A percentile compares a stretch with the other conserved stretches of the same genome.
Evolutionary conservation across 2,329 filamentous ascomycete genomes (phyloP).

Genomic region (Thermothelomyces thermophilus): DNA sequence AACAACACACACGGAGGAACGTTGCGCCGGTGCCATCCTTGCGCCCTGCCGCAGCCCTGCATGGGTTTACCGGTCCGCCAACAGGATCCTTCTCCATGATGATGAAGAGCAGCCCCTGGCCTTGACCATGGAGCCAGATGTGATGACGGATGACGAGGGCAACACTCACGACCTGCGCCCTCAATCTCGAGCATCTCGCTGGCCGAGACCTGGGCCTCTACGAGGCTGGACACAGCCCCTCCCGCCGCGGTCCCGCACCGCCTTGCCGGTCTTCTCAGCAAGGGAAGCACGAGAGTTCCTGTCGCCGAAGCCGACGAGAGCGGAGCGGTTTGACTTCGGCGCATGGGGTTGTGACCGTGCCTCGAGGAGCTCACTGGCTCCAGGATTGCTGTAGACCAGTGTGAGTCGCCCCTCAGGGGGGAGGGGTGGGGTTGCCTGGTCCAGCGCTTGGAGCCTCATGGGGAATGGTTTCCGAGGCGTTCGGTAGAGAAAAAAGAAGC

Average conservation of each 20-base stretch:
- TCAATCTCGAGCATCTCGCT: conserved; percentile 1
- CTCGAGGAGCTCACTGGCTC: conserved; percentile 2
- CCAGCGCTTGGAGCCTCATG: neutral
- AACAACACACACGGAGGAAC: neutral
- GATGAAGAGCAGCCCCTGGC: neutral
- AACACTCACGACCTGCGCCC: neutral
- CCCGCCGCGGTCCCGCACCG: conserved; percentile 6
- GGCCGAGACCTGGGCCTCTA: neutral
- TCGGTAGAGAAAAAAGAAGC: conserved; percentile 5
- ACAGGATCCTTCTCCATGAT: neutral
- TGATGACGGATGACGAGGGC: conserved; percentile 11
- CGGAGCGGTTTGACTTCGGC: conserved; percentile 20
- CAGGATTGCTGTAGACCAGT: neutral
- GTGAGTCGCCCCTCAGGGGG: too few species aligned
- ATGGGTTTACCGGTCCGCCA: neutral
- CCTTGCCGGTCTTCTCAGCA: conserved; percentile 16
- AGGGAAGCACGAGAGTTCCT: conserved; percentile 19
- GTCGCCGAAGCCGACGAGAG: conserved; percentile 18
- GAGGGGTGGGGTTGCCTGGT: neutral
- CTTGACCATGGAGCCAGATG: conserved; percentile 7
- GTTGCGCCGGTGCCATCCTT: neutral
- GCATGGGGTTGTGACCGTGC: conserved; percentile 17
- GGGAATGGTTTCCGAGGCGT: neutral
- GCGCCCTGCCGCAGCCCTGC: neutral
- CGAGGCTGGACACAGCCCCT: conserved; percentile 1